phyloP scores from a whole-genome alignment of 306 rosid species.

The Gastrolobium bilobum region DNA sequence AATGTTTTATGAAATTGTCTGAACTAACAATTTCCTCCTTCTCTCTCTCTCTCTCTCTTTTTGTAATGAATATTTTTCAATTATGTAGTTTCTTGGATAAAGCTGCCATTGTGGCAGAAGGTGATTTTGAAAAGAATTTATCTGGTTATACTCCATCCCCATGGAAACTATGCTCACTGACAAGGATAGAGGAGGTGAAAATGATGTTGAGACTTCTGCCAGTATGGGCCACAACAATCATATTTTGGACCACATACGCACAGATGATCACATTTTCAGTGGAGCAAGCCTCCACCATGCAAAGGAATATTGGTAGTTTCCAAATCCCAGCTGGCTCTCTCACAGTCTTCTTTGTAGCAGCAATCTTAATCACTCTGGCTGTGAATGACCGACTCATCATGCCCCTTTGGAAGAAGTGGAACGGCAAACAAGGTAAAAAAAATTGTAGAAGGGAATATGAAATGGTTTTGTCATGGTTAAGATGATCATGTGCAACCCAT shows the following conservation, averaged over 20 bases:
- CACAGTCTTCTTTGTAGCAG: conserved; percentile 85
- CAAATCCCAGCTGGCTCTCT: conserved; percentile 94
- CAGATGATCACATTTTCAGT: conserved; percentile 97
- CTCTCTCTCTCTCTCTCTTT: not conserved
- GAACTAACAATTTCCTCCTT: not conserved
- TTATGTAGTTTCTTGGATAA: conserved; percentile 77
- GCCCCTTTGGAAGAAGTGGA: conserved; percentile 85
- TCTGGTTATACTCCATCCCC: conserved; percentile 66
- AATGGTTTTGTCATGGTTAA: conserved; percentile 1
- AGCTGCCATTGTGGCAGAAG: conserved; percentile 74
- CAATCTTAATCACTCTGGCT: conserved; percentile 78
- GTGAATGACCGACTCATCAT: conserved; percentile 79
- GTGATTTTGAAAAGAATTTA: conserved; percentile 61
- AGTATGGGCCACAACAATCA: conserved; percentile 94
- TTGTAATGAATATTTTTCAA: not conserved
- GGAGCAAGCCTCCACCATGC: conserved; percentile 95
- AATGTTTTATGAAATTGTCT: conserved; percentile 2
- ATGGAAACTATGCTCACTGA: conserved; percentile 80
- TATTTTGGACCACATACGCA: conserved; percentile 93
- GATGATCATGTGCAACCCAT: conserved; percentile 4
- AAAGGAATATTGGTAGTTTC: conserved; percentile 69
- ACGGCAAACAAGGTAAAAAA: conserved; percentile 77
- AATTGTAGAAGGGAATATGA: not conserved
- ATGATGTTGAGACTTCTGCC: conserved; percentile 89
- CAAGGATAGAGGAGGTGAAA: conserved; percentile 93